Evolutionary conservation across 352 stramenopile species (phyloP), one percentile per base, ranked within the genome.

Genomic region (Globisporangium alternatum): DNA sequence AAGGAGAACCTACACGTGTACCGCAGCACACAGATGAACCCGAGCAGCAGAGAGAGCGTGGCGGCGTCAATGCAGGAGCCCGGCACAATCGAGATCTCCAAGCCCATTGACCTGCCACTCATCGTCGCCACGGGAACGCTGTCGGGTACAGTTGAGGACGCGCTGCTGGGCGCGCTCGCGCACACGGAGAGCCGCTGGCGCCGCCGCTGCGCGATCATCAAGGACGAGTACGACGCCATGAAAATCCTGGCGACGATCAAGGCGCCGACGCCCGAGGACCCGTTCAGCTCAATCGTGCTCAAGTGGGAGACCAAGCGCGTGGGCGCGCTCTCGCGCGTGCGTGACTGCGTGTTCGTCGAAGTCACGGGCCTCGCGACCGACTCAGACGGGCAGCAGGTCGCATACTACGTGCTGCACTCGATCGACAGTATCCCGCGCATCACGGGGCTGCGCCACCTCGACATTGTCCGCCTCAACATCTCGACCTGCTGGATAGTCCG

Each of bases 301-400:
- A 86, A 86, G 51, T 86, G 78, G 78, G 68, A 68, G 5, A 58
- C 64, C 7, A 71, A 76, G 31, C 65, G 66, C 6, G 75, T 81
- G 45, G 73, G 73, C 19, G 66, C 69, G 39, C 81, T 86, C 45
- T 69, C 65, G 25, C 65, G 76, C 17, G 47, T 67, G 1, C 77
- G 77, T 0, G 77, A 86, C 68, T 83, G 76, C 48, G 61, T 86
- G 48, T 82, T 77, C 48, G 41, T 86, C n/a, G 77, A 86, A 62
- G 69, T 71, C 2, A 78, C 66, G 31, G 77, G 77, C 41, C 60
- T 83, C 30, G 69, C 62, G 30, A 69, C 65, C 33, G 72, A 83
- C 54, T 17, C 70, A 7, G 37, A 67, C 9, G 77, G 75, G 13
- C 41, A 78, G 9, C 41, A 48, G 2, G 63, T 83, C 19, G 61